Base-by-base conservation (phyloP, 176 grass and related monocot genomes). In the Oryza rufipogon region DNA sequence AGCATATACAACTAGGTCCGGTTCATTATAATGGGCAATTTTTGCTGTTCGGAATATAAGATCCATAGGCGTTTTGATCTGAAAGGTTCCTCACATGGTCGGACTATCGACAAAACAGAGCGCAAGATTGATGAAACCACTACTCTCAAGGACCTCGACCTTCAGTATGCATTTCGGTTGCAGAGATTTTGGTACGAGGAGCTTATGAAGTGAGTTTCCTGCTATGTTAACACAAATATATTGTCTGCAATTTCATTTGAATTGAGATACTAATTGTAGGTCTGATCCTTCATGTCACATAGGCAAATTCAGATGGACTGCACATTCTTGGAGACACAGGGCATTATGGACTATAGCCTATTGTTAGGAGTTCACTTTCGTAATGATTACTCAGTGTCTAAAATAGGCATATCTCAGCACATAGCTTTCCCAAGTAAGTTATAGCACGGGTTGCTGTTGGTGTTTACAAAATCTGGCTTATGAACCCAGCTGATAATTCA, bases 281-380 rank as follows among this genome's bases (percentile, higher is more conserved):
- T 82, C n/a, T 72, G 19, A n/a, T 60, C 73, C 30, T 81, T 81
- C 15, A 22, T 70, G 23, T 79, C 11, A 20, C 67, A 68, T 61
- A 94, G 92, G 79, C 92, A 94, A 94, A 87, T 94, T 78, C 85
- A 85, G 87, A 71, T 79, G 78, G 92, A 94, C 44, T 92, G 92
- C 33, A 77, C 83, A 64, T 94, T 94, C 78, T 83, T 94, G 46
- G 87, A 94, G 83, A 71, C 87, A 68, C 89, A 94, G 56, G 74
- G 92, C 66, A 94, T 94, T 77, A 92, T 94, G 92, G 92, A 94
- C 63, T 94, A 94, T 63, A 92, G 92, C 83, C 65, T 94, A 38
- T 45, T 94, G 79, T 76, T 94, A 71, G 92, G 90, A 73, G 74
- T 94, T 77, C 92, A 94, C 73, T 94, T 94, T 75, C 74, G 78